Conservation (phyloP, 2,329 filamentous ascomycete species). For the Kalaharituber pfeilii region DNA sequence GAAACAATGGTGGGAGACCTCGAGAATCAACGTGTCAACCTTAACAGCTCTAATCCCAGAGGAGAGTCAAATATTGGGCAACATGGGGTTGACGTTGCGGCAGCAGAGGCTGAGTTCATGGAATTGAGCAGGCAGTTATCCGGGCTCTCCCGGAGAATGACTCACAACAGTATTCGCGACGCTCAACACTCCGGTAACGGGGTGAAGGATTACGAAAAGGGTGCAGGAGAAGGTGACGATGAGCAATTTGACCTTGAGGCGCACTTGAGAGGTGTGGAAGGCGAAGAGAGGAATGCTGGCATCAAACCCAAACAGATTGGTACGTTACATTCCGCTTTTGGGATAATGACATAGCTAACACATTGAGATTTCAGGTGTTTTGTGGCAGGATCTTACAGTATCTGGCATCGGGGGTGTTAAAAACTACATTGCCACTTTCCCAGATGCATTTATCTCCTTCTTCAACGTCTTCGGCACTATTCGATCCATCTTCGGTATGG, state of each 20-base stretch:
- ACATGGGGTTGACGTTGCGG: conserved; percentile 44
- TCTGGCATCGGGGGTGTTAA: conserved; percentile 56
- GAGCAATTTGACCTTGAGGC: conserved; percentile 59
- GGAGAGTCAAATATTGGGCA: conserved; percentile 13
- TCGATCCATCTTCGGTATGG: conserved; percentile 44
- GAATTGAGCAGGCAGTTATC: conserved; percentile 47
- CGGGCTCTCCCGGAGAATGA: conserved; percentile 33
- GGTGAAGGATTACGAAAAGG: conserved; percentile 37
- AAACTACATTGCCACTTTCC: conserved; percentile 57
- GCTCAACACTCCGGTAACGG: conserved; percentile 33
- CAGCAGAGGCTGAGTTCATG: conserved; percentile 53
- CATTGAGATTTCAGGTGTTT: conserved; percentile 35
- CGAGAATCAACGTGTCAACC: conserved; percentile 7
- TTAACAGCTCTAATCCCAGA: conserved; percentile 14
- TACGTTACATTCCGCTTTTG: conserved; percentile 14
- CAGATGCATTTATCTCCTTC: conserved; percentile 57
- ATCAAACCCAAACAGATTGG: conserved; percentile 65
- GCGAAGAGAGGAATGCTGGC: conserved; percentile 55
- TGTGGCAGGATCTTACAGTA: conserved; percentile 63
- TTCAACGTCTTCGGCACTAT: conserved; percentile 54
- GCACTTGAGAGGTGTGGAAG: conserved; percentile 52
- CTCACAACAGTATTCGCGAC: conserved; percentile 32
- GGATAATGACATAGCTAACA: conserved; percentile 6
- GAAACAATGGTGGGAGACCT: background rate
- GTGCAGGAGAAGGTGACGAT: conserved; percentile 30